Conservation (phyloP, 2,329 filamentous ascomycete genomes). For the Fusarium robinianum region DNA sequence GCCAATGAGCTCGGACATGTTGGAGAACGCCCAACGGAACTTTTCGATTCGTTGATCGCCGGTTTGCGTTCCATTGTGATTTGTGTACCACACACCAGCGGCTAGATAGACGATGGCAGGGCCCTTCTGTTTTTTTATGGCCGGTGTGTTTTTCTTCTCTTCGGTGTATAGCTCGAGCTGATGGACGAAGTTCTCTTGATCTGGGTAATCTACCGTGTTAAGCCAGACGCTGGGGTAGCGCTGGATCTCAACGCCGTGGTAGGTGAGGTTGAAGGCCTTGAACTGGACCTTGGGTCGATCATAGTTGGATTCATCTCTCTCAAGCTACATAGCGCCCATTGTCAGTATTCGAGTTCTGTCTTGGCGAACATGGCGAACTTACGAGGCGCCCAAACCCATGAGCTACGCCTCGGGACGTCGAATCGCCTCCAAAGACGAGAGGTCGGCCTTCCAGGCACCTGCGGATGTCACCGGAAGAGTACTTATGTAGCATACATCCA, state of each 20-base stretch:
- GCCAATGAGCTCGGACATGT: slow-evolving; percentile 27
- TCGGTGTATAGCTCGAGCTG: slow-evolving; percentile 30
- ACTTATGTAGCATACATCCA: slow-evolving; percentile 62
- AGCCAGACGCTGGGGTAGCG: slow-evolving; percentile 24
- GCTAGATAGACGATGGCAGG: slow-evolving; percentile 32
- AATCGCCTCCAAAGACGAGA: slow-evolving; percentile 64
- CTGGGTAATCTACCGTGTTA: slow-evolving; percentile 10
- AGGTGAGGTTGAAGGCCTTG: slow-evolving; percentile 40
- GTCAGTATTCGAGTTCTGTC: no score
- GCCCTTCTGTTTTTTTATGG: slow-evolving; percentile 27
- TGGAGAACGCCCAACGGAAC: slow-evolving; percentile 21
- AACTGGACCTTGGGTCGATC: no score
- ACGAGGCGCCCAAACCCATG: slow-evolving; percentile 50
- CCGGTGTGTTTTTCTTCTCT: slow-evolving; percentile 16
- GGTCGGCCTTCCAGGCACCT: slow-evolving; percentile 56
- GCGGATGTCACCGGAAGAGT: slow-evolving; percentile 54
- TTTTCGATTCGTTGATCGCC: slow-evolving; percentile 4
- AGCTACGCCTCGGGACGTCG: slow-evolving; percentile 62
- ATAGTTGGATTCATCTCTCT: no score
- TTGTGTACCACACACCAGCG: slow-evolving; percentile 36
- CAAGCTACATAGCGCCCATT: no score
- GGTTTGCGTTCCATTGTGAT: neutral
- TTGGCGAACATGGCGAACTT: no score
- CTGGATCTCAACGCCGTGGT: slow-evolving; percentile 50
- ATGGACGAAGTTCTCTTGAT: slow-evolving; percentile 29